Percentiles rank a stretch among this genome's conserved stretches.
Conservation (phyloP, 2,329 filamentous ascomycete genomes). For the Aspergillus flavus region DNA sequence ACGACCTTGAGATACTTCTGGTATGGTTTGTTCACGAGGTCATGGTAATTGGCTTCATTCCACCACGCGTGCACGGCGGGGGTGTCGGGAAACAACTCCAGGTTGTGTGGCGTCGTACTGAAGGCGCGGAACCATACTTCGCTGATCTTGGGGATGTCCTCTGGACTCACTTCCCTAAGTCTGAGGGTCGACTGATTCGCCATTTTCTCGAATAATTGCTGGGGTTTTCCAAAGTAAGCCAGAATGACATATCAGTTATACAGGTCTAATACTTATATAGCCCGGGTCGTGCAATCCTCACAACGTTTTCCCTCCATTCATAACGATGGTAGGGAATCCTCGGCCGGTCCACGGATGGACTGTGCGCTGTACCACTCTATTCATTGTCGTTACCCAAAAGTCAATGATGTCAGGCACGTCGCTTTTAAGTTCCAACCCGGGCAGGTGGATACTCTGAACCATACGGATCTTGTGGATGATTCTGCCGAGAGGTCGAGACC, state of each 20-base stretch:
- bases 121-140: background rate
- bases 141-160: background rate
- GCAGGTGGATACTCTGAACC: background rate
- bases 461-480: too few species aligned
- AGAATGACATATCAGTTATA: background rate
- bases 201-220: background rate
- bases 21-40: background rate
- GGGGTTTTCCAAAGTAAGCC: background rate
- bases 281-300: background rate
- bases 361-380: background rate
- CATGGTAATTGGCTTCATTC: background rate
- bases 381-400: background rate
- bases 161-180: background rate
- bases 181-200: background rate
- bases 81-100: background rate
- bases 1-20: background rate
- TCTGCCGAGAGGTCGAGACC: too few species aligned
- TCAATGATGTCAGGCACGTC: background rate
- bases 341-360: background rate
- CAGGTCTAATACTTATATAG: background rate
- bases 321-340: background rate
- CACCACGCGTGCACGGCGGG: background rate
- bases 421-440: background rate
- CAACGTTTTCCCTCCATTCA: background rate
- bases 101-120: background rate